These are phyloP conservation scores for Cryphonectria nitschkei DNA, from an alignment of 2,329 filamentous ascomycete genomes.

Conservation along the genomic window DNA sequence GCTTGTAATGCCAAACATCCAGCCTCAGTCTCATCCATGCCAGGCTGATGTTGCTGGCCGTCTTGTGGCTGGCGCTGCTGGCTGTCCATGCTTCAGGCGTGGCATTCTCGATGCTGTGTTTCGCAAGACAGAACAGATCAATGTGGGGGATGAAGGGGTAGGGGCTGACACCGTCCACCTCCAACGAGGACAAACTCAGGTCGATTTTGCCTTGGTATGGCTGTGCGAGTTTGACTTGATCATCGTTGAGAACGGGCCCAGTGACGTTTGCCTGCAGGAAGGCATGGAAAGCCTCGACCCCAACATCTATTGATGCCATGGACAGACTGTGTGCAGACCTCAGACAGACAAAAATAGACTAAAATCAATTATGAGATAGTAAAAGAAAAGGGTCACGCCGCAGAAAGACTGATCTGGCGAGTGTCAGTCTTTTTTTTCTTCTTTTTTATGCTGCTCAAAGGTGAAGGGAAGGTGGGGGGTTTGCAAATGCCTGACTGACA, in stretches of 20 bases:
- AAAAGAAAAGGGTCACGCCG: neutral
- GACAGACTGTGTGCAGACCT: neutral
- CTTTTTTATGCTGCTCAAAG: neutral
- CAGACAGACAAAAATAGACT: neutral
- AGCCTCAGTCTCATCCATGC: constrained; percentile 71
- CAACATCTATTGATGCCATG: constrained; percentile 48
- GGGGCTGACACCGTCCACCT: constrained; percentile 81
- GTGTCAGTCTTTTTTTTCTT: neutral
- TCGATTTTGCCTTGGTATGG: constrained; percentile 41
- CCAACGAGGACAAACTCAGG: constrained; percentile 69
- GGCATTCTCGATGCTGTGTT: constrained; percentile 47
- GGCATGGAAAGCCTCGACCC: constrained; percentile 71
- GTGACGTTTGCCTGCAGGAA: constrained; percentile 90
- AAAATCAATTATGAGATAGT: neutral
- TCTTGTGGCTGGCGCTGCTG: neutral
- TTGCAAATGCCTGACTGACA: neutral
- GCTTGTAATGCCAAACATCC: constrained; percentile 70
- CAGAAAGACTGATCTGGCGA: neutral
- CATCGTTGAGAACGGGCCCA: constrained; percentile 70
- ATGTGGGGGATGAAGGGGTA: constrained; percentile 84
- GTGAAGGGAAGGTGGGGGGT: neutral
- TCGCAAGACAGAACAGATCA: constrained; percentile 80
- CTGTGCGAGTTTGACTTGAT: constrained; percentile 23
- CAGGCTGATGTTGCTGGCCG: constrained; percentile 38
- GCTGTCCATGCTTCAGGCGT: constrained; percentile 42